phyloP scores from a whole-genome alignment of 2,329 filamentous ascomycete species.

The Calonectria naviculata region DNA sequence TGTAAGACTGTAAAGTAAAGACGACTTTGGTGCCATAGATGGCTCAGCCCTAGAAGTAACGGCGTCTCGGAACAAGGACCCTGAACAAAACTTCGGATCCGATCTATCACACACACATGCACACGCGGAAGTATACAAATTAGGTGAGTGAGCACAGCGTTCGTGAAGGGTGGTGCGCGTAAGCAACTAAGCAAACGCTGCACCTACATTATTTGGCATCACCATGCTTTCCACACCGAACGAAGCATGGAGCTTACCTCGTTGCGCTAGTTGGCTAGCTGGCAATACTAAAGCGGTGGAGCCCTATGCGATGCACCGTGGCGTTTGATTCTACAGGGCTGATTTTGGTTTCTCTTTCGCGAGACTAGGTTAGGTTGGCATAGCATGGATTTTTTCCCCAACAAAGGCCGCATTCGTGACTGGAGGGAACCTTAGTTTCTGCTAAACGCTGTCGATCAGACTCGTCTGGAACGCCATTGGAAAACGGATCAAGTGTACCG shows the following conservation, averaged over 20 bases:
- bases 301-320: not conserved
- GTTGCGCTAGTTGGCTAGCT: not conserved
- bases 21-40: slow-evolving; percentile 31
- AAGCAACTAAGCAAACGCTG: slow-evolving; percentile 4
- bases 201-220: not conserved
- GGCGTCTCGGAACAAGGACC: slow-evolving; percentile 35
- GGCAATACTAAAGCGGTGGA: slow-evolving; percentile 7
- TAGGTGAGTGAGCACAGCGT: not conserved
- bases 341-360: slow-evolving; percentile 14
- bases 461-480: slow-evolving; percentile 21
- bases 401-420: not conserved
- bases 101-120: not conserved
- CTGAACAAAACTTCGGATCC: slow-evolving; percentile 6
- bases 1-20: slow-evolving; percentile 45
- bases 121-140: not conserved
- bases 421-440: not conserved
- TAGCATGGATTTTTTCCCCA: not conserved
- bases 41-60: slow-evolving; percentile 38
- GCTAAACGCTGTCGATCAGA: slow-evolving; percentile 16
- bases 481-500: not conserved
- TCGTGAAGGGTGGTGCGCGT: not conserved
- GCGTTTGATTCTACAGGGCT: slow-evolving; percentile 9
- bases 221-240: not conserved
- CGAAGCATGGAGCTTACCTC: not conserved
- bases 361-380: slow-evolving; percentile 5